Conservation (phyloP, 2,329 filamentous ascomycete species). For the Colletotrichum melonis region DNA sequence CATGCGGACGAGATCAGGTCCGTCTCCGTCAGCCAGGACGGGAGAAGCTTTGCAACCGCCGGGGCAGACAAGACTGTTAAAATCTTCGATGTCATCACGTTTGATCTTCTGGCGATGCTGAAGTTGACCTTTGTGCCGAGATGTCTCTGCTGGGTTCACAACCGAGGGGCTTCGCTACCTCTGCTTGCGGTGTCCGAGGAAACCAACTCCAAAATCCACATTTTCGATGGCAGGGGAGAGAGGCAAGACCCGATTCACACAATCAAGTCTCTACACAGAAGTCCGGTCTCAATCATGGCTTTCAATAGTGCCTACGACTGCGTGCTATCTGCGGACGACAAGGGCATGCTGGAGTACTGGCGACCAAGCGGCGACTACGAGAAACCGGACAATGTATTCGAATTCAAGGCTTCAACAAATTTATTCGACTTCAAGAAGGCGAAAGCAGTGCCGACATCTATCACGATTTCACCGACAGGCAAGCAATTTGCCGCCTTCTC, state of each 20-base stretch:
- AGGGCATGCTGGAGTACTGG: constrained; percentile 98
- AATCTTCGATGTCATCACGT: constrained; percentile 86
- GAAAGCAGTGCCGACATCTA: constrained; percentile 83
- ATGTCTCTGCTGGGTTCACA: constrained; percentile 92
- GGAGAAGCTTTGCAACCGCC: constrained; percentile 91
- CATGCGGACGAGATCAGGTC: constrained; percentile 87
- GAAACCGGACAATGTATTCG: constrained; percentile 91
- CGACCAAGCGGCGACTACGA: constrained; percentile 82
- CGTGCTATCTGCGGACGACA: constrained; percentile 88
- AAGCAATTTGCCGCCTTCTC: constrained; percentile 90
- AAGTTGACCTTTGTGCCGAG: constrained; percentile 80
- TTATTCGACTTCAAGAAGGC: constrained; percentile 98
- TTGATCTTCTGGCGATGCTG: constrained; percentile 87
- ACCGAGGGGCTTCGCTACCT: constrained; percentile 86
- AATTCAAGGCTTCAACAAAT: constrained; percentile 92
- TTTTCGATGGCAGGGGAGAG: constrained; percentile 93
- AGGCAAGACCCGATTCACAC: constrained; percentile 80
- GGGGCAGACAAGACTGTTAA: constrained; percentile 84
- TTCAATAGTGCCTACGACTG: constrained; percentile 93
- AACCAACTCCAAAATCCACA: constrained; percentile 75
- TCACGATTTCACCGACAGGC: constrained; percentile 88
- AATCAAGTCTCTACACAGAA: constrained; percentile 82
- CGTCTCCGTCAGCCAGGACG: constrained; percentile 88
- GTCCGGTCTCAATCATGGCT: constrained; percentile 83
- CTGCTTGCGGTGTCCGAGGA: constrained; percentile 86